Base-by-base conservation (phyloP, 768 basidiomycete species). In the Daedaleopsis sinensis region DNA sequence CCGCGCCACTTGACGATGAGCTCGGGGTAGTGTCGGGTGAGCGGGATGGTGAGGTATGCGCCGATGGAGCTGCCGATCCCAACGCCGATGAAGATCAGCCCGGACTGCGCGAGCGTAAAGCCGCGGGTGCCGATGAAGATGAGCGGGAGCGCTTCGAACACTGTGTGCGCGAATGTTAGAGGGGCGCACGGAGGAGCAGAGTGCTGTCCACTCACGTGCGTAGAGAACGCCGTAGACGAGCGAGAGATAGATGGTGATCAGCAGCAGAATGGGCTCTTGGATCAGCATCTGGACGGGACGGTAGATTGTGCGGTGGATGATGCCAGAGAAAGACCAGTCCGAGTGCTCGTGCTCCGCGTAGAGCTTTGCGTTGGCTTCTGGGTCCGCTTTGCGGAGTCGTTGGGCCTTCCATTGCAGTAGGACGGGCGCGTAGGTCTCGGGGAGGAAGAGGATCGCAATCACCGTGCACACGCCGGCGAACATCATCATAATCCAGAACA, bases 401-500 rank as follows among this genome's bases (percentile, higher is more conserved):
- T 74, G 75, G 2, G 82, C 84, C 55, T 67, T 65, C 57, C 56
- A 47, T 48, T 75, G 72, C 5, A 91, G 78, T 10, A 90, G 70
- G 11, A 87, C 76, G 0, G 89, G 88, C 0, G 82, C 84, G 64
- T 85, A 90, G 10, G 89, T 90, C 73, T 91, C 89, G 0, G 87
- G 87, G 0, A 89, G 74, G 59, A 81, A 69, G 32, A 84, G 55
- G 19, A 82, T 57, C 37, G 77, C 72, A 52, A 84, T 61, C 12
- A 79, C 9, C 3, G 82, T 82, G 68, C 85, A 85, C 5, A 70
- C 67, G 0, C 80, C 83, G 0, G 85, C 82, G 61, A 87, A 84
- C 16, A 87, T 82, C 78, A 87, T 82, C 82, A 84, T 84, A 56
- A 88, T 79, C 84, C 87, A 89, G 75, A 85, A 89, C 1, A 88